Conservation (phyloP, 2,329 filamentous ascomycete species). For the Endoconidiophora polonica region DNA sequence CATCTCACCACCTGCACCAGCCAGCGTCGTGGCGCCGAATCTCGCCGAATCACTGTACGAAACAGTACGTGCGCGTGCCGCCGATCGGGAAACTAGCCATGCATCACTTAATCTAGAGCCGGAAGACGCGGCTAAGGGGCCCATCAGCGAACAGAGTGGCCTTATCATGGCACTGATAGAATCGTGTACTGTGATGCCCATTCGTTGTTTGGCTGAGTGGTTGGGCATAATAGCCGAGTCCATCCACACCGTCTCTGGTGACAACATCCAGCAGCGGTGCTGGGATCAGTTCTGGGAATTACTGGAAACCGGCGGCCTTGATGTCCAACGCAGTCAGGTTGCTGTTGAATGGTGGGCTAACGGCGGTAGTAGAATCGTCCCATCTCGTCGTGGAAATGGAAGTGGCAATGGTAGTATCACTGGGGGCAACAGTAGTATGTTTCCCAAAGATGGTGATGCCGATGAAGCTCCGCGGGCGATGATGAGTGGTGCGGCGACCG, state of each 20-base stretch:
- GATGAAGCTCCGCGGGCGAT: slow-evolving; percentile 18
- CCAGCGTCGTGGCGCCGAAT: slow-evolving; percentile 55
- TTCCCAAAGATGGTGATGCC: background rate
- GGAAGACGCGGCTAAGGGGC: slow-evolving; percentile 16
- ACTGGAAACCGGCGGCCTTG: slow-evolving; percentile 68
- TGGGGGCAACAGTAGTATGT: slow-evolving; percentile 18
- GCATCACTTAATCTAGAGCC: slow-evolving; percentile 19
- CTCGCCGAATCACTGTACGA: slow-evolving; percentile 71
- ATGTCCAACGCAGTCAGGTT: slow-evolving; percentile 63
- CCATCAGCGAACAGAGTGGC: slow-evolving; percentile 61
- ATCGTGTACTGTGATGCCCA: slow-evolving; percentile 55
- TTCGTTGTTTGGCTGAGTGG: slow-evolving; percentile 63
- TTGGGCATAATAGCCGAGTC: slow-evolving; percentile 53
- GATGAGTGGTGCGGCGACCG: slow-evolving; percentile 35
- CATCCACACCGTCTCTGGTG: slow-evolving; percentile 46
- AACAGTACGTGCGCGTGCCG: slow-evolving; percentile 51
- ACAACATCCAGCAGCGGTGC: slow-evolving; percentile 15
- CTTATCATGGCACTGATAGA: slow-evolving; percentile 65
- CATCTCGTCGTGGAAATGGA: no score
- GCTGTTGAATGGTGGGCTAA: slow-evolving; percentile 72
- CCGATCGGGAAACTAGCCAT: slow-evolving; percentile 35
- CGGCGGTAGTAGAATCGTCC: slow-evolving; percentile 35
- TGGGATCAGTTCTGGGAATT: slow-evolving; percentile 53
- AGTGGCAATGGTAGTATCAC: no score
- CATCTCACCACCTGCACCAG: slow-evolving; percentile 60